Conservation (phyloP, 75 land plant genomes). For the Selaginella moellendorffii region DNA sequence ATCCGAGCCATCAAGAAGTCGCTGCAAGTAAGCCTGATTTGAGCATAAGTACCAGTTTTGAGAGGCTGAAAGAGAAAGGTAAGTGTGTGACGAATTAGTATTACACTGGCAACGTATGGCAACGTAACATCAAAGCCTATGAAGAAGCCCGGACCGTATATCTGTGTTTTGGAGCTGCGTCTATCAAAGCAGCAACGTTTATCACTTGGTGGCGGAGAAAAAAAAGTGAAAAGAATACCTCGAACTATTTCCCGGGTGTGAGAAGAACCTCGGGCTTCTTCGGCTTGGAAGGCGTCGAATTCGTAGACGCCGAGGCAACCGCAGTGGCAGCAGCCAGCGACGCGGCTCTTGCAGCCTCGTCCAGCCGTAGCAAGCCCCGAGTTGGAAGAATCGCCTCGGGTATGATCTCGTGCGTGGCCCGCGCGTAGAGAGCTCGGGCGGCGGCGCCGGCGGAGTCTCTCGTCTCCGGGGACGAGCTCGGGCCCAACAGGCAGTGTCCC, state of each 20-base stretch:
- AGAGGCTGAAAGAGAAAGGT: too few species aligned
- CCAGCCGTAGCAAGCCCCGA: constrained; percentile 57
- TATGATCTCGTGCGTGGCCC: constrained; percentile 71
- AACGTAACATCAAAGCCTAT: too few species aligned
- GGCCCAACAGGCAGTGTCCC: constrained; percentile 84
- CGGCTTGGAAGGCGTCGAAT: constrained; percentile 37
- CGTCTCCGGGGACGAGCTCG: constrained; percentile 44
- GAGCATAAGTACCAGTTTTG: too few species aligned
- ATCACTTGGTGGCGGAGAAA: too few species aligned
- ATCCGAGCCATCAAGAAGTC: constrained; percentile 38
- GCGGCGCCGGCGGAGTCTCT: constrained; percentile 54
- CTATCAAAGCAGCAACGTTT: too few species aligned
- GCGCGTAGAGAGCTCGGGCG: constrained; percentile 44
- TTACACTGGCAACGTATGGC: too few species aligned
- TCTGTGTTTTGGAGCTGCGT: too few species aligned
- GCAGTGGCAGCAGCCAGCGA: constrained; percentile 2
- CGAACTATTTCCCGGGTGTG: background rate
- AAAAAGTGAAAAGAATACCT: background rate
- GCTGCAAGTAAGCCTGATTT: too few species aligned
- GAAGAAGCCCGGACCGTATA: too few species aligned
- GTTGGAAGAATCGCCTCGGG: constrained; percentile 89
- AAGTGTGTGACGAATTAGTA: too few species aligned
- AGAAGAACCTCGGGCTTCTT: constrained; percentile 56
- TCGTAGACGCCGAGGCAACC: constrained; percentile 21
- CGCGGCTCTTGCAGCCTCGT: constrained; percentile 25